Base-by-base conservation (phyloP, 2,329 filamentous ascomycete genomes). In the Diplodia intermedia region DNA sequence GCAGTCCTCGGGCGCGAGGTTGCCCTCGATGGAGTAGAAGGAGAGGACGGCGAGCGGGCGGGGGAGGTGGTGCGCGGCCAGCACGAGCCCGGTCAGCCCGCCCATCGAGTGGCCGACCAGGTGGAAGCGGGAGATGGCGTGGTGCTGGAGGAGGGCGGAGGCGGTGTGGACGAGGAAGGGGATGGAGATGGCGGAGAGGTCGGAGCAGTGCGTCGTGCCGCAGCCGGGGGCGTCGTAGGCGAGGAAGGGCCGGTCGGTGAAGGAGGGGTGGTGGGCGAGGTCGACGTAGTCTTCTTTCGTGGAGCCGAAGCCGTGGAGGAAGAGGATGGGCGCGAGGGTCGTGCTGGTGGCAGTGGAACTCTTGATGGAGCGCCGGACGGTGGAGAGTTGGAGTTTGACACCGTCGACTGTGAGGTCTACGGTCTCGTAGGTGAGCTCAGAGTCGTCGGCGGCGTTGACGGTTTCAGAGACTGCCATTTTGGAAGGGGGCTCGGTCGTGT, bases 91-190 rank as follows among this genome's bases (percentile, higher is more conserved):
- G 0, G 71, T 71, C 6, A 75, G 68, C 7, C 74, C 73, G 33
- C 74, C 73, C 74, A 75, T 75, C 18, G 74, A 75, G 66, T 75
- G 74, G 0, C 74, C 73, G n/a, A 75, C 69, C 23, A 75, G 66
- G 68, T 75, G 73, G 29, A 72, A 71, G n/a, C 65, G 40, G 1
- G 15, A 14, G 26, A 73, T 66, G 0, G 53, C 18, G 60, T 68
- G 61, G 63, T 71, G 68, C 20, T 55, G 14, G 1, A 75, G 66
- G 1, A 75, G 65, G 36, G 61, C 67, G 12, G 31, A n/a, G 20
- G 67, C 67, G n/a, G 52, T 66, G 26, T 20, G 38, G 20, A 68
- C 69, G 11, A 73, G 72, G 33, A 75, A 74, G 1, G 67, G 53
- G 3, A 74, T 72, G 6, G 57, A 55, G 1, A 70, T 29, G 1